These are phyloP conservation scores for Talaromyces sp. DNA, from an alignment of 2,329 filamentous ascomycete genomes.

Conservation along the genomic window DNA sequence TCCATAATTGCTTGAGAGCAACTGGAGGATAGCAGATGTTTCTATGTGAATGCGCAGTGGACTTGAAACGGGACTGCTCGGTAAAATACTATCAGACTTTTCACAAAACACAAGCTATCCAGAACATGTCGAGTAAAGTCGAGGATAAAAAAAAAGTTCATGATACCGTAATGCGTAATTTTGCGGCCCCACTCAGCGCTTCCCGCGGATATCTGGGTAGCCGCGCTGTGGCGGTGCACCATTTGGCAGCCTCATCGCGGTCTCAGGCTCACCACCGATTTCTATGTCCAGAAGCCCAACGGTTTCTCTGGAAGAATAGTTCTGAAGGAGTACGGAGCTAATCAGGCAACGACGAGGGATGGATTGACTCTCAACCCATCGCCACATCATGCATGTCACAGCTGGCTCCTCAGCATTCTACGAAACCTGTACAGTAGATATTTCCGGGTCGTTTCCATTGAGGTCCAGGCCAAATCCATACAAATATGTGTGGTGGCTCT, in stretches of 20 bases:
- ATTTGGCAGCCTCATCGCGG: not conserved
- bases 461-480: not conserved
- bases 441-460: not conserved
- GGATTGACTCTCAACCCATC: too few species aligned
- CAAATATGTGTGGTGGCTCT: constrained; percentile 8
- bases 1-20: not conserved
- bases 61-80: not conserved
- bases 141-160: not conserved
- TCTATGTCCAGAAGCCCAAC: not conserved
- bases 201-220: not conserved
- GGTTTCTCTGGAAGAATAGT: too few species aligned
- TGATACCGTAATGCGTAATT: not conserved
- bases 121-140: not conserved
- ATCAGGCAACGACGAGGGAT: too few species aligned
- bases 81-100: not conserved
- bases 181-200: not conserved
- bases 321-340: too few species aligned
- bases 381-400: too few species aligned
- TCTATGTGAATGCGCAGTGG: not conserved
- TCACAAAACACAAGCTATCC: not conserved
- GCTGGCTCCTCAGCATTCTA: too few species aligned
- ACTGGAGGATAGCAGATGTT: not conserved
- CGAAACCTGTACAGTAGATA: too few species aligned
- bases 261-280: not conserved
- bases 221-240: not conserved